Evolutionary conservation across 106 monocot species (phyloP), one percentile per base, ranked within the genome.

Genomic region (Acorus gramineus): DNA sequence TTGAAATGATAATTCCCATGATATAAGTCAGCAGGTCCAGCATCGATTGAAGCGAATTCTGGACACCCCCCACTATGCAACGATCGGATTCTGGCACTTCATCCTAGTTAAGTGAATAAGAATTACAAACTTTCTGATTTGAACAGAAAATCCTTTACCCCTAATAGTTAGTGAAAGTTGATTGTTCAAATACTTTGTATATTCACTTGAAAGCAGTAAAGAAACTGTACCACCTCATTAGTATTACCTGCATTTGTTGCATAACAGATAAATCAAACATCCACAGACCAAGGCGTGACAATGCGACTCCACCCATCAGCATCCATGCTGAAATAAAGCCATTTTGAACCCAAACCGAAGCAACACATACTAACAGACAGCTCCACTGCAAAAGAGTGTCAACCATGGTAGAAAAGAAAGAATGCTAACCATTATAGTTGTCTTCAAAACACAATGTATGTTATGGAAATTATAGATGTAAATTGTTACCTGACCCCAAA

Each of bases 231-330:
- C 1, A 28, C 28, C 28, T 28, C 0, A 28, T 28, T 28, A 28
- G 28, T 28, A 28, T 5, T 71, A 86, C 93, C 89, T 96, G 90
- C 90, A 96, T 87, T 68, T 79, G 90, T 71, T 96, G 95, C 73
- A 83, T 87, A 59, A 96, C 87, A 45, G 86, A 73, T 54, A 96
- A 73, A 76, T 96, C 95, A 75, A 96, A 96, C 87, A 96, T 87
- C 95, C 95, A 96, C 63, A 90, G 69, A 8, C 95, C 95, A n/a
- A 96, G 78, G 44, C 95, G 82, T 7, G 95, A 96, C 49, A 80
- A 84, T 4, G 95, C 90, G 57, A 96, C 95, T 73, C 95, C 95
- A 12, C 73, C 76, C 90, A 96, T 96, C 61, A 96, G 70, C 77
- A 90, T 80, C 90, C 95, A 96, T 55, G 95, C 82, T 60, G 90